Conservation (phyloP, 495 filamentous ascomycete species). For the Talaromyces wortmannii region DNA sequence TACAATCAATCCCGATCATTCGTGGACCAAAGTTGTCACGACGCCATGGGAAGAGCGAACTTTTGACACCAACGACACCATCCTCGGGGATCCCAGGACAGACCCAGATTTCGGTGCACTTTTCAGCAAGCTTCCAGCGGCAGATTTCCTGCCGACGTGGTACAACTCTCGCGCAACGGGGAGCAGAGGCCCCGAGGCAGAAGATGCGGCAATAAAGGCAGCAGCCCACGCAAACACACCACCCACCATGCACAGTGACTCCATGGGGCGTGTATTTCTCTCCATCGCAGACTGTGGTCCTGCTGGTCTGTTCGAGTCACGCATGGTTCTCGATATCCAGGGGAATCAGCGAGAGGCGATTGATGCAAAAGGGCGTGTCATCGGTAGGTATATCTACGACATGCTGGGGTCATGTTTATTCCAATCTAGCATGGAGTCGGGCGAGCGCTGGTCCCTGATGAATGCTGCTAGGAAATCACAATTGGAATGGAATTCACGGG, state of each 20-base stretch:
- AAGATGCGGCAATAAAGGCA: slow-evolving; percentile 10
- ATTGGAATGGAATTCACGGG: neutral
- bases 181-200: neutral
- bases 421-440: neutral
- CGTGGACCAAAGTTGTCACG: neutral
- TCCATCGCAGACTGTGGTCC: slow-evolving; percentile 4
- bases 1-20: slow-evolving; percentile 6
- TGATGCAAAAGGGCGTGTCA: slow-evolving; percentile 11
- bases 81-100: neutral
- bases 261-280: slow-evolving; percentile 8
- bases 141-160: neutral
- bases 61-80: slow-evolving; percentile 17
- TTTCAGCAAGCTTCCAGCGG: neutral
- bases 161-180: neutral
- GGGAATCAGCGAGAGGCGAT: slow-evolving; percentile 16
- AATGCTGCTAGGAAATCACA: neutral
- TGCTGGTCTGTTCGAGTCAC: neutral
- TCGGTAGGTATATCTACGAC: neutral
- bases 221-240: slow-evolving; percentile 17
- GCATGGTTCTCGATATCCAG: slow-evolving; percentile 7
- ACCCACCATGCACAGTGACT: slow-evolving; percentile 8
- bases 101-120: neutral
- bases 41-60: neutral
- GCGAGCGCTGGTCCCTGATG: neutral
- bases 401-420: neutral